Conservation (phyloP, 495 filamentous ascomycete species). For the Aspergillus coremiiformis region DNA sequence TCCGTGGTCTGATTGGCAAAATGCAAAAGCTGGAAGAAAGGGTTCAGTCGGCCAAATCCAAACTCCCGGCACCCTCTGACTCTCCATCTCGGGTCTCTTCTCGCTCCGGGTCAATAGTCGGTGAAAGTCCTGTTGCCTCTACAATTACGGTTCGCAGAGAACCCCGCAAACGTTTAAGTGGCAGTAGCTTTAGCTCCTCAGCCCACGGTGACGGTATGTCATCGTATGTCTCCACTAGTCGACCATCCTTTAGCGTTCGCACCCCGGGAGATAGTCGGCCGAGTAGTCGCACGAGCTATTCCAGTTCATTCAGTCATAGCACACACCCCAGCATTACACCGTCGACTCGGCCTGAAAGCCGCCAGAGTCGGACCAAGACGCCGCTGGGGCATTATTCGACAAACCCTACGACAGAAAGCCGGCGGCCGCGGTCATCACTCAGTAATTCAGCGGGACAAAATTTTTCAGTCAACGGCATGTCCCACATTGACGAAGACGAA, state of each 20-base stretch:
- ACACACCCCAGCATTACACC: conserved; percentile 26
- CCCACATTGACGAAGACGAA: conserved; percentile 38
- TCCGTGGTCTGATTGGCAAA: conserved; percentile 85
- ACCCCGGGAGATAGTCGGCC: conserved; percentile 43
- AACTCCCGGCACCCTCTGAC: conserved; percentile 70
- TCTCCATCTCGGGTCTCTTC: conserved; percentile 81
- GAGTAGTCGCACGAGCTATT: conserved; percentile 40
- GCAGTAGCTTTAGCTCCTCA: conserved; percentile 54
- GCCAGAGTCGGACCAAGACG: conserved; percentile 63
- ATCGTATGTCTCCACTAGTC: conserved; percentile 37
- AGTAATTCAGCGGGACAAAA: conserved; percentile 36
- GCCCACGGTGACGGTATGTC: conserved; percentile 40
- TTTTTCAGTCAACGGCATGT: conserved; percentile 31
- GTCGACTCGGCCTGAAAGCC: conserved; percentile 53
- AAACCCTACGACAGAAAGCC: conserved; percentile 38
- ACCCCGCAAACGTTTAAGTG: conserved; percentile 57
- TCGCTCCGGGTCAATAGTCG: conserved; percentile 46
- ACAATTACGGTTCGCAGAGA: conserved; percentile 70
- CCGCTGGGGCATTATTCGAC: conserved; percentile 47
- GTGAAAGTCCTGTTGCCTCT: conserved; percentile 54
- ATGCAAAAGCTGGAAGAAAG: conserved; percentile 93
- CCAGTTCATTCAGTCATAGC: conserved; percentile 40
- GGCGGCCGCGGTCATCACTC: conserved; percentile 42
- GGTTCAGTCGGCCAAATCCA: conserved; percentile 88
- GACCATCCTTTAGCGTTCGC: conserved; percentile 49